Conservation (phyloP, 192 early-diverging fungal species). For the Funneliformis mosseae region DNA sequence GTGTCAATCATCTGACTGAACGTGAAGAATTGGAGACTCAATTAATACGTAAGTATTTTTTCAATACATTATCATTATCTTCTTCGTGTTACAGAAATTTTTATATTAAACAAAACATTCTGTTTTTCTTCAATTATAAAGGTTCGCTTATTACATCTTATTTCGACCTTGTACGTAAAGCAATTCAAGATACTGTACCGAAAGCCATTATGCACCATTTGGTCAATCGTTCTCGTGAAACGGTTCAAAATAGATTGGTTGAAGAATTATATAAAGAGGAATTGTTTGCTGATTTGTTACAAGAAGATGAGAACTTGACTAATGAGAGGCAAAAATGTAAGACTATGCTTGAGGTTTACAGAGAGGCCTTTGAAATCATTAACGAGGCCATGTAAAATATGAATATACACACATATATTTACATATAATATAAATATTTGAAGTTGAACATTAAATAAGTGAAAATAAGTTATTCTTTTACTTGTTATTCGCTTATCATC, state of each 20-base stretch:
- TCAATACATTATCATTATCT: not conserved
- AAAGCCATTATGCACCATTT: slow-evolving; percentile 84
- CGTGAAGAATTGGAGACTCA: slow-evolving; percentile 79
- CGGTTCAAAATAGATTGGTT: slow-evolving; percentile 77
- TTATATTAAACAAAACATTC: not conserved
- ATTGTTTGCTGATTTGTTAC: slow-evolving; percentile 68
- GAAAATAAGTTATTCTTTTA: too few relatives aligned
- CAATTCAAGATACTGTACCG: slow-evolving; percentile 78
- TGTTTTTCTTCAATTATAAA: slow-evolving; percentile 24
- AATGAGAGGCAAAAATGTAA: slow-evolving; percentile 76
- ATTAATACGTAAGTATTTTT: slow-evolving; percentile 65
- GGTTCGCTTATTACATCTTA: slow-evolving; percentile 76
- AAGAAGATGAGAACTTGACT: slow-evolving; percentile 73
- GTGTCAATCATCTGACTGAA: slow-evolving; percentile 38
- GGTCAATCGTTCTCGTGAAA: slow-evolving; percentile 73
- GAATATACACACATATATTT: not conserved
- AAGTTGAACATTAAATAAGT: not conserved
- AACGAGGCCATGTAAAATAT: slow-evolving; percentile 54
- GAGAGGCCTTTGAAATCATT: slow-evolving; percentile 73
- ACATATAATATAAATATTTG: not conserved
- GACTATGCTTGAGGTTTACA: slow-evolving; percentile 76
- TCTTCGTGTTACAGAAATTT: not conserved
- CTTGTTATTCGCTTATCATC: too few relatives aligned
- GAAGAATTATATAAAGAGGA: slow-evolving; percentile 73
- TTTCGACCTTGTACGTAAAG: slow-evolving; percentile 79